Percentiles rank a stretch among this genome's conserved stretches.
Evolutionary conservation across 352 stramenopile species (phyloP).

Genomic region (Pythium graminicola): DNA sequence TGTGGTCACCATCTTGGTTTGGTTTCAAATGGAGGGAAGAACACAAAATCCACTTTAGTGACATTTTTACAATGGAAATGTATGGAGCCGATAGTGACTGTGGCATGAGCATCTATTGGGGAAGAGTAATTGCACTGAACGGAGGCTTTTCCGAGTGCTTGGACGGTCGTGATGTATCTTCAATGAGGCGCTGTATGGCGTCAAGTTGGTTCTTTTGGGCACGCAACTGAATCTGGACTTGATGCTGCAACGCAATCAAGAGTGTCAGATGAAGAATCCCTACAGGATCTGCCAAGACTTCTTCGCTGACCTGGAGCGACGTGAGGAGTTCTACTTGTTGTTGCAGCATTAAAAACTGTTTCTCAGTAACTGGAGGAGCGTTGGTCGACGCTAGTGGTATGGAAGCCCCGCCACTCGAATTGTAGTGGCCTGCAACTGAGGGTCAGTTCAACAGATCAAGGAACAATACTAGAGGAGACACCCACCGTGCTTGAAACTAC

Average conservation of each 20-base stretch:
- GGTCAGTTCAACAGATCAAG: too few species aligned
- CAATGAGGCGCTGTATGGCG: conserved; percentile 40
- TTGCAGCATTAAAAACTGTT: conserved; percentile 31
- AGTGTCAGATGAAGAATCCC: background rate
- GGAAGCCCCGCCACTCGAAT: background rate
- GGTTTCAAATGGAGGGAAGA: conserved; percentile 1
- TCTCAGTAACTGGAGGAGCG: background rate
- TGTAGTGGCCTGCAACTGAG: background rate
- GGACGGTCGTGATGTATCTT: conserved; percentile 19
- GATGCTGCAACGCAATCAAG: conserved; percentile 24
- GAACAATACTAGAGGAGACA: too few species aligned
- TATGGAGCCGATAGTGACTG: conserved; percentile 6
- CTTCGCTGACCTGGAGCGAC: conserved; percentile 34
- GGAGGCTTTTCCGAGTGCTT: conserved; percentile 25
- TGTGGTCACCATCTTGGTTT: background rate
- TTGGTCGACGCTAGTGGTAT: background rate
- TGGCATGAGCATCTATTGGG: conserved; percentile 7
- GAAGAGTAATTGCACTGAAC: conserved; percentile 42
- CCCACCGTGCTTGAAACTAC: conserved; percentile 12
- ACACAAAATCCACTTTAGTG: conserved; percentile 5
- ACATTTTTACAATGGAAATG: conserved; percentile 6
- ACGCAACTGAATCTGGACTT: conserved; percentile 47
- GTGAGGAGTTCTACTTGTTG: conserved; percentile 51
- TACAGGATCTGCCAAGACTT: background rate
- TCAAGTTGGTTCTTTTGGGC: conserved; percentile 54